Evolutionary conservation across 2,329 filamentous ascomycete genomes (phyloP).

Genomic region (Proliferodiscus dingleyae): DNA sequence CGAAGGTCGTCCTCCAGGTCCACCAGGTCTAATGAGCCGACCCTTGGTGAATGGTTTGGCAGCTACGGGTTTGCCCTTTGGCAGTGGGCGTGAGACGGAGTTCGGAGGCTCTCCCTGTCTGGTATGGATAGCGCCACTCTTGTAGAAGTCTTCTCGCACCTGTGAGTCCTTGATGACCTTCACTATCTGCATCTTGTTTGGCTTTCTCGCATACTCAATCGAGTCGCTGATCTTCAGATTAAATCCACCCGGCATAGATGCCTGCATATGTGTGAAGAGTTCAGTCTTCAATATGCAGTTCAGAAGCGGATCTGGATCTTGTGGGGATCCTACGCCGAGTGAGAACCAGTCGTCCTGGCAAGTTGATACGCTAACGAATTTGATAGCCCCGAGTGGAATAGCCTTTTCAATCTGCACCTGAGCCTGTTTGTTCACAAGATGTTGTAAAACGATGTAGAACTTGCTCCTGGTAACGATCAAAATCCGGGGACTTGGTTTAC

Average conservation of each 20-base stretch:
- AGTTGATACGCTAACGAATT: slow-evolving; percentile 75
- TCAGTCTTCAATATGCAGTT: slow-evolving; percentile 96
- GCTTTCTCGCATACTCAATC: slow-evolving; percentile 97
- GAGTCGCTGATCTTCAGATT: slow-evolving; percentile 76
- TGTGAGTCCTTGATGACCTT: slow-evolving; percentile 87
- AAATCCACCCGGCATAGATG: slow-evolving; percentile 66
- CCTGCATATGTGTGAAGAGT: slow-evolving; percentile 87
- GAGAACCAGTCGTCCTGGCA: slow-evolving; percentile 96
- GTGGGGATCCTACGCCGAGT: slow-evolving; percentile 79
- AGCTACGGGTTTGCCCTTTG: slow-evolving; percentile 79
- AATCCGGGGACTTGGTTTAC: slow-evolving; percentile 83
- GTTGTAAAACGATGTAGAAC: slow-evolving; percentile 84
- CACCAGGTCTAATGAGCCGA: slow-evolving; percentile 85
- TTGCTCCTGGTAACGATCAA: slow-evolving; percentile 80
- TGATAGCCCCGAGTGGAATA: slow-evolving; percentile 81
- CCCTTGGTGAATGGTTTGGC: slow-evolving; percentile 89
- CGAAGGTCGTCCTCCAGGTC: slow-evolving; percentile 75
- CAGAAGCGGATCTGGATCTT: slow-evolving; percentile 88
- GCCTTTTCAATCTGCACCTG: slow-evolving; percentile 77
- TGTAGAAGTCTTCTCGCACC: slow-evolving; percentile 77
- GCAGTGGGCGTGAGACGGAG: slow-evolving; percentile 78
- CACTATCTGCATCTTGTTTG: slow-evolving; percentile 81
- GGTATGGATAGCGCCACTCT: slow-evolving; percentile 88
- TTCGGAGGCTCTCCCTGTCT: slow-evolving; percentile 76
- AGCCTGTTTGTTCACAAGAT: slow-evolving; percentile 74